phyloP scores from a whole-genome alignment of 208 protist species.

The Crithidia brevicula region DNA sequence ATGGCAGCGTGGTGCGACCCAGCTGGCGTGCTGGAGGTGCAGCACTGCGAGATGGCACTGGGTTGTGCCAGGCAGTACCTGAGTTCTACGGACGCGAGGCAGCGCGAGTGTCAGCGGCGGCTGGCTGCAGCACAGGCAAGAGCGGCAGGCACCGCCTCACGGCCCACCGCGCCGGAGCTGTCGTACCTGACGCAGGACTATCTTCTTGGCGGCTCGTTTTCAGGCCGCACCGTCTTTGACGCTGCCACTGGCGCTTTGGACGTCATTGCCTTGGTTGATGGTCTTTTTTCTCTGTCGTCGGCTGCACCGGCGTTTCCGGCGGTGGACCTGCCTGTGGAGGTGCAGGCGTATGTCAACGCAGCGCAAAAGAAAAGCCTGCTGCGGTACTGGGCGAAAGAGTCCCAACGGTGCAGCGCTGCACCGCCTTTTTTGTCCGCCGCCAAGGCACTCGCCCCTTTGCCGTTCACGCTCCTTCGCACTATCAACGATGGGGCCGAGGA shows the following conservation, averaged over 20 bases:
- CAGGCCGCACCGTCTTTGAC: not conserved
- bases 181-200: slow-evolving; percentile 27
- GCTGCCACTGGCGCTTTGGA: not conserved
- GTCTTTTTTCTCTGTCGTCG: slow-evolving; percentile 1
- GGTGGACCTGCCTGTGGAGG: slow-evolving; percentile 15
- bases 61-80: slow-evolving; percentile 73
- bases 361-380: slow-evolving; percentile 4
- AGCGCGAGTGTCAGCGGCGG: slow-evolving; percentile 46
- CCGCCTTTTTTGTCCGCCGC: slow-evolving; percentile 30
- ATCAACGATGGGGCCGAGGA: not conserved
- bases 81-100: not conserved
- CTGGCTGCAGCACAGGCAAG: slow-evolving; percentile 40
- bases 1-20: slow-evolving; percentile 70
- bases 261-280: slow-evolving; percentile 17
- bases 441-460: slow-evolving; percentile 8
- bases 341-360: slow-evolving; percentile 25
- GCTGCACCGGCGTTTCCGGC: not conserved
- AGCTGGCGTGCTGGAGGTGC: slow-evolving; percentile 43
- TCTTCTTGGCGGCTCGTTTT: not conserved
- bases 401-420: slow-evolving; percentile 9
- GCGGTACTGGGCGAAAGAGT: slow-evolving; percentile 18
- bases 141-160: not conserved
- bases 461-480: not conserved
- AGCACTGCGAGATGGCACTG: slow-evolving; percentile 78
- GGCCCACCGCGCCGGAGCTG: slow-evolving; percentile 1